A percentile compares a stretch with the other conserved stretches of the same genome.
Conservation (phyloP, 495 filamentous ascomycete genomes). For the Trichoderma reesei region DNA sequence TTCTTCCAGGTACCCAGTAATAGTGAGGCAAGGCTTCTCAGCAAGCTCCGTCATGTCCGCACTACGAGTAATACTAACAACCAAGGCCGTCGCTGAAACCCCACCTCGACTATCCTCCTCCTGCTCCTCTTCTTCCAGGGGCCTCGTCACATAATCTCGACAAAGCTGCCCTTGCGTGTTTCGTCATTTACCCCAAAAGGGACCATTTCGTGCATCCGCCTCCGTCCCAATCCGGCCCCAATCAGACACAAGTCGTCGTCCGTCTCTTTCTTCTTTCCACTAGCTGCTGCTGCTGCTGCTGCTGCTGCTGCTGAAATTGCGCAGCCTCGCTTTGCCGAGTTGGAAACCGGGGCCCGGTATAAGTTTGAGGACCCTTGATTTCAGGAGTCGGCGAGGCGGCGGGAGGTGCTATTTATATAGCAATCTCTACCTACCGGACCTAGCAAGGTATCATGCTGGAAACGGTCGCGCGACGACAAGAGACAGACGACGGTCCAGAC, state of each 20-base stretch:
- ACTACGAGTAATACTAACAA: no score
- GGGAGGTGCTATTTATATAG: conserved; percentile 2
- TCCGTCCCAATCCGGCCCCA: not conserved
- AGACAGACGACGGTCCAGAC: not conserved
- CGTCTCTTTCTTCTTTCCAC: no score
- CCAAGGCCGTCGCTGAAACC: no score
- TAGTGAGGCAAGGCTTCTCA: no score
- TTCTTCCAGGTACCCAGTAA: no score
- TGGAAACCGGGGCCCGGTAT: not conserved
- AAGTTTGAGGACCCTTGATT: not conserved
- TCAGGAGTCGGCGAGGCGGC: not conserved
- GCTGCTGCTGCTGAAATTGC: not conserved
- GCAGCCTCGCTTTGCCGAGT: not conserved
- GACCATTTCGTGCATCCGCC: not conserved
- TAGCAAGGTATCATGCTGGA: not conserved
- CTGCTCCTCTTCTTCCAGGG: no score
- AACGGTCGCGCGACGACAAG: not conserved
- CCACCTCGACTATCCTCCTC: conserved; percentile 2
- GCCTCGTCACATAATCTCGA: conserved; percentile 7
- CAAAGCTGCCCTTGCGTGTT: conserved; percentile 1
- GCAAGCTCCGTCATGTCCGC: no score
- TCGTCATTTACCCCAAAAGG: not conserved
- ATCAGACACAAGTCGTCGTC: no score
- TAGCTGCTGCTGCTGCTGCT: no score
- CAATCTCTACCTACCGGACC: not conserved